phyloP scores from a whole-genome alignment of 1,284 basidiomycete species.

The Ceratorhiza oryzae-sativae region DNA sequence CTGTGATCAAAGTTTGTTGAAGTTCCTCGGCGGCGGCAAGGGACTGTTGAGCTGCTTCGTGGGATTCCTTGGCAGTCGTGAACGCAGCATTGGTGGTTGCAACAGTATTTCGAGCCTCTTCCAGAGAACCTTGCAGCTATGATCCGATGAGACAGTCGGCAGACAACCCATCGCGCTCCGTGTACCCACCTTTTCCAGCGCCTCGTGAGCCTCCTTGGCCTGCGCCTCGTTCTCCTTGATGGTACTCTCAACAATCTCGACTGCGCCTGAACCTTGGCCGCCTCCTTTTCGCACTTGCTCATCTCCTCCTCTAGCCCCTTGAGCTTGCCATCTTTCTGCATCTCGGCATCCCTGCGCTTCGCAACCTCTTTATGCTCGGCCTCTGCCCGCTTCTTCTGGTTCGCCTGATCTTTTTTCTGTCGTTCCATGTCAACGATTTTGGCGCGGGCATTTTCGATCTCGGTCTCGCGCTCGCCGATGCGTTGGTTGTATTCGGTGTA shows the following conservation, averaged over 20 bases:
- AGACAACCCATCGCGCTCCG: slow-evolving; percentile 18
- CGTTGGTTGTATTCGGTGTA: slow-evolving; percentile 71
- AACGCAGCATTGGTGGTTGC: slow-evolving; percentile 67
- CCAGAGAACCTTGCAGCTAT: slow-evolving; percentile 65
- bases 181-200: slow-evolving; percentile 65
- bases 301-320: slow-evolving; percentile 82
- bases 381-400: slow-evolving; percentile 57
- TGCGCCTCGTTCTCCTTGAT: slow-evolving; percentile 83
- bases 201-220: slow-evolving; percentile 62
- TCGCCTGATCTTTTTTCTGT: slow-evolving; percentile 54
- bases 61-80: slow-evolving; percentile 74
- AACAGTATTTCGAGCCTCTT: slow-evolving; percentile 66
- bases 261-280: slow-evolving; percentile 90
- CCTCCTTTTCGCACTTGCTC: slow-evolving; percentile 78
- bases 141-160: slow-evolving; percentile 12
- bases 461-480: slow-evolving; percentile 59
- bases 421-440: slow-evolving; percentile 52
- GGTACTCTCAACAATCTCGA: slow-evolving; percentile 80
- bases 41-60: slow-evolving; percentile 68
- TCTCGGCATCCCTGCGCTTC: slow-evolving; percentile 70
- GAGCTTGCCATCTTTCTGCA: slow-evolving; percentile 80
- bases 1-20: slow-evolving; percentile 94
- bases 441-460: slow-evolving; percentile 44
- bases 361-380: slow-evolving; percentile 62
- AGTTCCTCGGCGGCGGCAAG: slow-evolving; percentile 87